Conservation (phyloP, 2,329 filamentous ascomycete species). For the Hypoxylon sp. region DNA sequence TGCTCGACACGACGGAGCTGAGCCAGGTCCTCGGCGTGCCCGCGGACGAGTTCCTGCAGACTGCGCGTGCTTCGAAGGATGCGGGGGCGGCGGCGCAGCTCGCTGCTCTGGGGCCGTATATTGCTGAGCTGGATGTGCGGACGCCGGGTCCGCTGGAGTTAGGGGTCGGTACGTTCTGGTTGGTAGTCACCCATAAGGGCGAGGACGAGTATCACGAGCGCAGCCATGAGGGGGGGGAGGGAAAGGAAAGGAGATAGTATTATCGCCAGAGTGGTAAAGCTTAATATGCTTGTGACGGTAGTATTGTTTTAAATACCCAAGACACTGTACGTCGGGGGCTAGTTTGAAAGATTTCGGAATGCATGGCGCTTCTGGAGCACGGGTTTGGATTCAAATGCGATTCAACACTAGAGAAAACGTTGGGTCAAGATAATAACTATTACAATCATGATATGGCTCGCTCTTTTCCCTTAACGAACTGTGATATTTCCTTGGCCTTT, state of each 20-base stretch:
- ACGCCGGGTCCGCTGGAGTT: constrained; percentile 29
- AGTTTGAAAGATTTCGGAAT: background rate
- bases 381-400: background rate
- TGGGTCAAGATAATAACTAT: no score
- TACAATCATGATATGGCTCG: no score
- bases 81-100: constrained; percentile 37
- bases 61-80: constrained; percentile 48
- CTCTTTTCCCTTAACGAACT: no score
- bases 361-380: background rate
- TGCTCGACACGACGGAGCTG: constrained; percentile 53
- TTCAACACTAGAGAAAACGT: background rate
- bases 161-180: constrained; percentile 52
- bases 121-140: constrained; percentile 50
- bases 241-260: constrained; percentile 3
- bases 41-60: constrained; percentile 57
- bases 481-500: no score
- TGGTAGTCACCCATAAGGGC: constrained; percentile 48
- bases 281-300: no score
- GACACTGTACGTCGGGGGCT: background rate
- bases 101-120: constrained; percentile 37
- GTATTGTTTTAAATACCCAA: no score
- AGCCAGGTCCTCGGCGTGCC: constrained; percentile 40
- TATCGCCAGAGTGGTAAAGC: no score
- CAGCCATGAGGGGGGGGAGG: constrained; percentile 2
- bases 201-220: constrained; percentile 8